Evolutionary conservation across 1,284 basidiomycete genomes (phyloP).

Genomic region (Coniferiporia sulphurascens): DNA sequence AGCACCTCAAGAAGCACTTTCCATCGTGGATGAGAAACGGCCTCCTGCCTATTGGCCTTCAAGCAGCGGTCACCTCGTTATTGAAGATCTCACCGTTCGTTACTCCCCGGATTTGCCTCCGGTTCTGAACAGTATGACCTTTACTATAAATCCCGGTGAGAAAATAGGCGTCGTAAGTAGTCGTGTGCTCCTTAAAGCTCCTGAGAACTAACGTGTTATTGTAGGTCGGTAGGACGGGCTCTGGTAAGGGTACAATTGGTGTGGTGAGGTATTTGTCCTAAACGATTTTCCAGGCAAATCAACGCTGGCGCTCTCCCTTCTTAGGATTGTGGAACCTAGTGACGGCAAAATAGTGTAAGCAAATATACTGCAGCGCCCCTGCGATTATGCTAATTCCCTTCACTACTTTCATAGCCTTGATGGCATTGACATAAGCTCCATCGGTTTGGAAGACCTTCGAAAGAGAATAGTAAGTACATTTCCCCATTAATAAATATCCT

Average conservation of each 20-base stretch:
- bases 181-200: neutral
- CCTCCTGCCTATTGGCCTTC: slow-evolving; percentile 81
- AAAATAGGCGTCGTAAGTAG: slow-evolving; percentile 65
- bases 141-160: slow-evolving; percentile 67
- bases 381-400: neutral
- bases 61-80: slow-evolving; percentile 45
- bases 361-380: neutral
- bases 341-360: slow-evolving; percentile 65
- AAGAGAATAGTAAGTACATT: slow-evolving; percentile 27
- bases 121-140: slow-evolving; percentile 65
- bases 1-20: slow-evolving; percentile 76
- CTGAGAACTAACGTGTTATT: slow-evolving; percentile 1
- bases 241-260: slow-evolving; percentile 35
- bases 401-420: slow-evolving; percentile 49
- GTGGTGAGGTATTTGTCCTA: slow-evolving; percentile 26
- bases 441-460: slow-evolving; percentile 80
- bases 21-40: slow-evolving; percentile 46
- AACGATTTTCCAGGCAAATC: slow-evolving; percentile 48
- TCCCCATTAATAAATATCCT: neutral
- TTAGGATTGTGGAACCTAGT: slow-evolving; percentile 78
- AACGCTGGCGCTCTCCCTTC: slow-evolving; percentile 68
- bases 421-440: slow-evolving; percentile 74
- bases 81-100: slow-evolving; percentile 64
- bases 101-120: slow-evolving; percentile 73
- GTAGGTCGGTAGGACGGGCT: slow-evolving; percentile 63